phyloP scores from a whole-genome alignment of 179 eudicot species.

The Carnegiea gigantea region DNA sequence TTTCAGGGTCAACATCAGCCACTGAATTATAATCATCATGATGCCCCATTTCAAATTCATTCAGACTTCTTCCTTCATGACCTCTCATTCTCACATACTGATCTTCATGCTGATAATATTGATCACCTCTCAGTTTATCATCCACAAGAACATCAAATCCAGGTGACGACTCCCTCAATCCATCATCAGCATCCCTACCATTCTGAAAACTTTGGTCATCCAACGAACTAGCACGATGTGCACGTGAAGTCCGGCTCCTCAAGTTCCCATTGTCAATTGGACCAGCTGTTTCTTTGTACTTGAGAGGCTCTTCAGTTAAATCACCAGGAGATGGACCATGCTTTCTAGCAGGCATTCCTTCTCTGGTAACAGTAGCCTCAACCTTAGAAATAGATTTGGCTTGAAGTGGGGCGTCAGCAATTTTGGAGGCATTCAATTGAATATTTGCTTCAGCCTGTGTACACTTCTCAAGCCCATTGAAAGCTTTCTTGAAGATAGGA shows the following conservation, averaged over 20 bases:
- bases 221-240: conserved; percentile 37
- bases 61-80: conserved; percentile 45
- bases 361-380: conserved; percentile 33
- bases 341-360: conserved; percentile 34
- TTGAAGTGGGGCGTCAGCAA: conserved; percentile 35
- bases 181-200: conserved; percentile 65
- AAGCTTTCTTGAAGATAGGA: conserved; percentile 42
- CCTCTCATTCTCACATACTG: conserved; percentile 48
- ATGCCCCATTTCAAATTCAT: conserved; percentile 47
- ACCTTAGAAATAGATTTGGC: conserved; percentile 30
- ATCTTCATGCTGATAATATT: conserved; percentile 67
- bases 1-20: conserved; percentile 45
- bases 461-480: conserved; percentile 49
- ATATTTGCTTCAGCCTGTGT: conserved; percentile 41
- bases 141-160: conserved; percentile 98
- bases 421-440: conserved; percentile 34
- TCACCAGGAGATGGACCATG: conserved; percentile 28
- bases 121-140: conserved; percentile 58
- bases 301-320: conserved; percentile 36
- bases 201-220: conserved; percentile 49
- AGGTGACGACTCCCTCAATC: conserved; percentile 85
- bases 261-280: conserved; percentile 40
- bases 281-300: conserved; percentile 30
- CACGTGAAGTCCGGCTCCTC: conserved; percentile 38
- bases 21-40: conserved; percentile 44